Percentiles rank a stretch among this genome's conserved stretches.
These are phyloP conservation scores for Dictyostelium firmibasis DNA, from an alignment of 78 protist genomes.

Conservation along the genomic window DNA sequence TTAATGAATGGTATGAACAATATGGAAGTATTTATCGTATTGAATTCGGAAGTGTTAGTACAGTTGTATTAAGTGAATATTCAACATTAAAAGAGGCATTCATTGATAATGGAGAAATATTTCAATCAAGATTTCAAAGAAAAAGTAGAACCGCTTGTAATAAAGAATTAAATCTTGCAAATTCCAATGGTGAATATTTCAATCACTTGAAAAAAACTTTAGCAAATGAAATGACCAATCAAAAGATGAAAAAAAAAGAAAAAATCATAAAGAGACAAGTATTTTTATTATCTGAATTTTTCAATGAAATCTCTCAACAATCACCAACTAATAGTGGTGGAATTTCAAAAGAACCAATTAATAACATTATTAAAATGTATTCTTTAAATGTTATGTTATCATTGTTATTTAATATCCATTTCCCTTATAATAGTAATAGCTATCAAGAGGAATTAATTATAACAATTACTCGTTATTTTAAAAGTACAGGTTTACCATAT, in stretches of 20 bases:
- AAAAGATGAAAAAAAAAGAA: neutral
- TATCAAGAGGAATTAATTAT: neutral
- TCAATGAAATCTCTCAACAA: neutral
- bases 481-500: neutral
- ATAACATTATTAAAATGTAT: neutral
- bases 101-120: neutral
- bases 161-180: neutral
- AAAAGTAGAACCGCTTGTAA: neutral
- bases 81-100: constrained; percentile 25
- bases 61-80: constrained; percentile 33
- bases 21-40: constrained; percentile 39
- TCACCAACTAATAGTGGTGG: neutral
- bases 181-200: constrained; percentile 32
- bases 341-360: neutral
- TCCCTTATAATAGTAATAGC: neutral
- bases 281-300: neutral
- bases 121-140: constrained; percentile 1
- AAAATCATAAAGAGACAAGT: neutral
- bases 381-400: neutral
- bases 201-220: neutral
- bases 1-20: constrained; percentile 4
- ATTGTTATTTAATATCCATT: neutral
- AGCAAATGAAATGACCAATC: neutral
- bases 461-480: neutral
- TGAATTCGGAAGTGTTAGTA: constrained; percentile 18